Base-by-base conservation (phyloP, 164 flowering plant genomes). In the Sextonia rubra region DNA sequence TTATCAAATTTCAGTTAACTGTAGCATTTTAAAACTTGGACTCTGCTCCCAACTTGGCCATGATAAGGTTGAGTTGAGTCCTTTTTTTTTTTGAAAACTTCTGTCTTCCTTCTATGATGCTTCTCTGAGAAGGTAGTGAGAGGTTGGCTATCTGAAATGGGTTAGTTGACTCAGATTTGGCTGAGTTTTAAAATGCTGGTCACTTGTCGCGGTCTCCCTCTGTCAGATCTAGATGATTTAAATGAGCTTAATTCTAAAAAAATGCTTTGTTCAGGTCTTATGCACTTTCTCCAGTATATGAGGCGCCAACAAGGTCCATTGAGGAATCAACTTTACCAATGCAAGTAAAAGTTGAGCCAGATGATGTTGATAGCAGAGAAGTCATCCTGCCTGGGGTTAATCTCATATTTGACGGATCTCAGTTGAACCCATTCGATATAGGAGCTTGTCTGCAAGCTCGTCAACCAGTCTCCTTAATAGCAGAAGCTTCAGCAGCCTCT, bases 361-460 rank as follows among this genome's bases (percentile, higher is more conserved):
- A 94, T 81, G 98, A 92, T 72, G 80, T 84, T 73, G 89, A 90
- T 47, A 86, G 86, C 81, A 86, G 71, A 80, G 97, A 91, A 84
- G 91, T 89, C 15, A 73, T 81, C 70, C 88, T 91, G 63, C 99
- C 98, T 20, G 98, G 97, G 44, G 89, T 95, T 11, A 88, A 89
- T 84, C 93, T 95, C 69, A 77, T 95, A 49, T 95, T 89, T 72
- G 99, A 95, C 77, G 98, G 99, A 72, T 80, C 88, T 71, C 89
- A 85, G 78, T 82, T 95, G 85, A 88, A 81, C 64, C 96, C 93
- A 29, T 95, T 95, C 27, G 99, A 95, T 64, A 93, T 95, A 44
- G 90, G 91, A 70, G 93, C 98, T 78, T 95, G 98, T 80, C 85
- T 90, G 64, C 99, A 95, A 87, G 99, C 94, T 80, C 97, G 97